Conservation (phyloP, 2,329 filamentous ascomycete genomes). For the Cercospora sp. region DNA sequence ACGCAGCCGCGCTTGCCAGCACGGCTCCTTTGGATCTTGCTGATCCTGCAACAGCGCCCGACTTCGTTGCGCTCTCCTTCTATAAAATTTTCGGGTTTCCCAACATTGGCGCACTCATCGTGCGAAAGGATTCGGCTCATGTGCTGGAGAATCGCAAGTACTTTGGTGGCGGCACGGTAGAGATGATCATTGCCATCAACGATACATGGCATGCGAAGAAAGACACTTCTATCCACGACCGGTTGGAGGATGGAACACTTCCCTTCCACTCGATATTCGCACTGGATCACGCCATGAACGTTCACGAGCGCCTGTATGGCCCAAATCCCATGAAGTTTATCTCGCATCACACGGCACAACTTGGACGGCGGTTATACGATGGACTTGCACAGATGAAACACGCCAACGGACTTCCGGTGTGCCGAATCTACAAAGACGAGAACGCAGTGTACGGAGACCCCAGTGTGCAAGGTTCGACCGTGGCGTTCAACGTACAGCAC, state of each 20-base stretch:
- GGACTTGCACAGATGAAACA: constrained; percentile 54
- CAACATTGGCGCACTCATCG: constrained; percentile 62
- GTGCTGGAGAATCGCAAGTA: constrained; percentile 59
- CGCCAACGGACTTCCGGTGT: constrained; percentile 54
- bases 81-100: constrained; percentile 70
- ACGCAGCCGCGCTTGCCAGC: constrained; percentile 66
- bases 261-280: constrained; percentile 67
- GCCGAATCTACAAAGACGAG: constrained; percentile 58
- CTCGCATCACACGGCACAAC: constrained; percentile 58
- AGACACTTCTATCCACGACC: constrained; percentile 57
- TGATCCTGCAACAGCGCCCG: constrained; percentile 55
- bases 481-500: constrained; percentile 64
- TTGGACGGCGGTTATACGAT: constrained; percentile 54
- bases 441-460: constrained; percentile 54
- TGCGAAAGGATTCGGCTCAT: constrained; percentile 58
- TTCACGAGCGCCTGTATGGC: constrained; percentile 58
- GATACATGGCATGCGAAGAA: constrained; percentile 59
- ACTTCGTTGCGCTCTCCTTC: constrained; percentile 62
- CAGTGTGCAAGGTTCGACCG: constrained; percentile 59
- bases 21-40: constrained; percentile 60
- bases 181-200: constrained; percentile 58
- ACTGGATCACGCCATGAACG: constrained; percentile 59
- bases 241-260: constrained; percentile 67
- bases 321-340: constrained; percentile 60
- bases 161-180: constrained; percentile 68